Percentiles rank a stretch among this genome's conserved stretches.
phyloP scores from a whole-genome alignment of 2,329 filamentous ascomycete species.

The Harringtonia aguacate region DNA sequence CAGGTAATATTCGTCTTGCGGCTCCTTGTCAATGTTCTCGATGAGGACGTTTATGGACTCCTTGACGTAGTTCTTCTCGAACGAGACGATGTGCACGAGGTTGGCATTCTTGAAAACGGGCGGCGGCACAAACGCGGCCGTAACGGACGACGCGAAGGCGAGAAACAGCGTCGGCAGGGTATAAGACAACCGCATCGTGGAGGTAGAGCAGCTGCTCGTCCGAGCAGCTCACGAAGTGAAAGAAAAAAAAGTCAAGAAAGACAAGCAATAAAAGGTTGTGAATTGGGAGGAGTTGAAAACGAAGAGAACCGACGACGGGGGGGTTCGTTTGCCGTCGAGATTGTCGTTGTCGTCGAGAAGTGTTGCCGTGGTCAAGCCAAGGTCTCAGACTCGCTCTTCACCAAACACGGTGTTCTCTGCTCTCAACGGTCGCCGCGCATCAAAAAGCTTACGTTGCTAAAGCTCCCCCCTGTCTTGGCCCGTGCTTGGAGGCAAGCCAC shows the following conservation, averaged over 20 bases:
- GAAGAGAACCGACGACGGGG: too few species aligned
- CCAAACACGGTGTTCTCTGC: constrained; percentile 19
- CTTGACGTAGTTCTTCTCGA: constrained; percentile 86
- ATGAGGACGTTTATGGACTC: constrained; percentile 92
- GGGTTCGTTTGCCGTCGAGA: too few species aligned
- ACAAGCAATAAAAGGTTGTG: neutral
- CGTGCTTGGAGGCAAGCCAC: constrained; percentile 4
- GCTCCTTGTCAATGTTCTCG: constrained; percentile 69
- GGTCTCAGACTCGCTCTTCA: constrained; percentile 3
- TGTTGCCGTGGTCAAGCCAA: constrained; percentile 1
- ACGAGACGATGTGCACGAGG: constrained; percentile 76
- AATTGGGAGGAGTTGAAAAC: neutral
- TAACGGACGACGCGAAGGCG: constrained; percentile 36
- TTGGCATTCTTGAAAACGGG: constrained; percentile 93
- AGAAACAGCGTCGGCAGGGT: constrained; percentile 48
- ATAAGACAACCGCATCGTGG: constrained; percentile 33
- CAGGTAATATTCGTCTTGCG: constrained; percentile 85
- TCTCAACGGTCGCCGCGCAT: constrained; percentile 5
- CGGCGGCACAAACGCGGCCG: constrained; percentile 57
- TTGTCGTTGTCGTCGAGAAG: neutral
- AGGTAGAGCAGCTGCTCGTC: constrained; percentile 6
- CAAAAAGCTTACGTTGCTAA: constrained; percentile 26
- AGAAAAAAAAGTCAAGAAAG: neutral
- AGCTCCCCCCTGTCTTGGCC: constrained; percentile 13
- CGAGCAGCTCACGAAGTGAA: constrained; percentile 14